phyloP scores from a whole-genome alignment of 2,329 filamentous ascomycete species.

The Sporothrix phasma region DNA sequence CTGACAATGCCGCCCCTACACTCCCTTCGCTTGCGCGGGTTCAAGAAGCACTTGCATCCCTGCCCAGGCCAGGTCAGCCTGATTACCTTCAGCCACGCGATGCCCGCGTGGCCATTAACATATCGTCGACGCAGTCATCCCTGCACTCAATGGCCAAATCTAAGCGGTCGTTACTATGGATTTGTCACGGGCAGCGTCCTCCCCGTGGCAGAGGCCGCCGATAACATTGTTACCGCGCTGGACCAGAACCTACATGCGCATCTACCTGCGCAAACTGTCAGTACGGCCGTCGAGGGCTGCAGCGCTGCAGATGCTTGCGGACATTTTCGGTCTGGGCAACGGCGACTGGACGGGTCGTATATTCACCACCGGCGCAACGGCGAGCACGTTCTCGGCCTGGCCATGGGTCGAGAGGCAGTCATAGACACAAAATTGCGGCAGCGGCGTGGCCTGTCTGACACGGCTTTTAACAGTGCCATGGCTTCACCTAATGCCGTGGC shows the following conservation, averaged over 20 bases:
- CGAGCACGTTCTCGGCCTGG: slow-evolving; percentile 68
- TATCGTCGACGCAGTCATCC: slow-evolving; percentile 37
- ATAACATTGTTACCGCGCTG: slow-evolving; percentile 68
- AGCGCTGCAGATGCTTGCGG: slow-evolving; percentile 58
- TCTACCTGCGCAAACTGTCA: slow-evolving; percentile 62
- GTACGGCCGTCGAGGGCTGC: slow-evolving; percentile 67
- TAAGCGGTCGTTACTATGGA: slow-evolving; percentile 66
- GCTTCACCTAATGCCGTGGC: slow-evolving; percentile 37
- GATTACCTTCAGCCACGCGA: slow-evolving; percentile 28
- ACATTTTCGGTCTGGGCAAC: slow-evolving; percentile 50
- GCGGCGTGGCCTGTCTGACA: slow-evolving; percentile 24
- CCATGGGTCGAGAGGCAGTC: slow-evolving; percentile 54
- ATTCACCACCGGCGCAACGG: slow-evolving; percentile 56
- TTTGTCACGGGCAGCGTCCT: slow-evolving; percentile 80
- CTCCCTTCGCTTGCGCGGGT: slow-evolving; percentile 31
- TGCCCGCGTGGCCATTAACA: slow-evolving; percentile 31
- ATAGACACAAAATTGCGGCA: slow-evolving; percentile 26
- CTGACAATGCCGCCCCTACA: slow-evolving; percentile 31
- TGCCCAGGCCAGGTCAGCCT: slow-evolving; percentile 27
- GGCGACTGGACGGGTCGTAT: slow-evolving; percentile 48
- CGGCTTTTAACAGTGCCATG: background rate
- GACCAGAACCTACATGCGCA: slow-evolving; percentile 85
- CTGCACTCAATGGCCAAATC: slow-evolving; percentile 57
- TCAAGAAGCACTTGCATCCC: slow-evolving; percentile 29
- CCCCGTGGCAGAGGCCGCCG: slow-evolving; percentile 69